These are phyloP conservation scores for Heteromeles arbutifolia DNA, from an alignment of 306 rosid species.

Conservation along the genomic window DNA sequence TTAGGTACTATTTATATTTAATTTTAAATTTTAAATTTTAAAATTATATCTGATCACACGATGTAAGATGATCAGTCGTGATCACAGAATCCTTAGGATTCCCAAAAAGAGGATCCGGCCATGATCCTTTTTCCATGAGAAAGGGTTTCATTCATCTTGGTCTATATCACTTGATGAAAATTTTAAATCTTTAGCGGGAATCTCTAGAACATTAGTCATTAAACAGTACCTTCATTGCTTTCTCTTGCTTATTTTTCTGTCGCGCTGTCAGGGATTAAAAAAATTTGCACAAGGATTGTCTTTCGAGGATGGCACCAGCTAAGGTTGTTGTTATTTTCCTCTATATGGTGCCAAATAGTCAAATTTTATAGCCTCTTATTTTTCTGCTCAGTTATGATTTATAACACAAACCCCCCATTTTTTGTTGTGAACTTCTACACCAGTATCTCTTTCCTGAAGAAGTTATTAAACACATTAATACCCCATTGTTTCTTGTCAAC, in stretches of 20 bases:
- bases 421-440: slow-evolving; percentile 17
- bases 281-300: slow-evolving; percentile 70
- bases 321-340: slow-evolving; percentile 45
- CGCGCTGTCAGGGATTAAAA: slow-evolving; percentile 48
- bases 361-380: slow-evolving; percentile 1
- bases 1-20: too few species aligned
- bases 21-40: too few species aligned
- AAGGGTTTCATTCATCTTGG: not conserved
- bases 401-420: not conserved
- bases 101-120: too few species aligned
- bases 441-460: slow-evolving; percentile 88
- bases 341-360: slow-evolving; percentile 2
- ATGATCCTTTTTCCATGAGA: too few species aligned
- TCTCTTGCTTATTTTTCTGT: slow-evolving; percentile 5
- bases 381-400: slow-evolving; percentile 7
- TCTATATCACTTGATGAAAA: not conserved
- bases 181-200: not conserved
- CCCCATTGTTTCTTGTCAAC: slow-evolving; percentile 83
- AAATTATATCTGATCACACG: too few species aligned
- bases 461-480: slow-evolving; percentile 47
- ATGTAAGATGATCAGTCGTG: too few species aligned
- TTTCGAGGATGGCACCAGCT: slow-evolving; percentile 49
- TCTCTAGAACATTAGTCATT: not conserved
- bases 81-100: too few species aligned
- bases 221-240: not conserved